A percentile compares a stretch with the other conserved stretches of the same genome.
Evolutionary conservation across 805 yeast genomes (phyloP).

Genomic region (Lipomyces oligophaga): DNA sequence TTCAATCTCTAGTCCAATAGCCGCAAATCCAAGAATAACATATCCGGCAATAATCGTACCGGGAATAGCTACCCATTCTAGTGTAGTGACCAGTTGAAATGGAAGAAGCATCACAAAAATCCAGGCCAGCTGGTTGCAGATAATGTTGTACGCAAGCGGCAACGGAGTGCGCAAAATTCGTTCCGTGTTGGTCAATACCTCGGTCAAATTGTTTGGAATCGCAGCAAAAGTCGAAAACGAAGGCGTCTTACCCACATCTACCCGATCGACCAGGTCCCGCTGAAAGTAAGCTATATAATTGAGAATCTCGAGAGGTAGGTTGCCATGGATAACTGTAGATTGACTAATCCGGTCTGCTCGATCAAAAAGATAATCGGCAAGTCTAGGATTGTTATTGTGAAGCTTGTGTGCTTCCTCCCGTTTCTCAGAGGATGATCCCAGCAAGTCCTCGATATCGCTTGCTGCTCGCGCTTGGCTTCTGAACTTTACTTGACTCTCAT

Average conservation of each 20-base stretch:
- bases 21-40: slow-evolving; percentile 28
- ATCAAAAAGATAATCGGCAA: slow-evolving; percentile 20
- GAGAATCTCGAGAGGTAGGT: slow-evolving; percentile 25
- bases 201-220: slow-evolving; percentile 5
- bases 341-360: slow-evolving; percentile 24
- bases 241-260: slow-evolving; percentile 1
- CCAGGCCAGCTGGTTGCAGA: slow-evolving; percentile 28
- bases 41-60: slow-evolving; percentile 26
- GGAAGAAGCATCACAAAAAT: slow-evolving; percentile 27
- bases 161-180: slow-evolving; percentile 28
- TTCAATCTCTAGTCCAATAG: slow-evolving; percentile 28
- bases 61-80: slow-evolving; percentile 28
- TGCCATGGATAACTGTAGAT: slow-evolving; percentile 26
- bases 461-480: no score
- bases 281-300: slow-evolving; percentile 18
- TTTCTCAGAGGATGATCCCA: not conserved
- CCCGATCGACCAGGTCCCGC: slow-evolving; percentile 19
- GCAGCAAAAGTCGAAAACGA: not conserved
- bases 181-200: slow-evolving; percentile 21
- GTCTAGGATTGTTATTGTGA: slow-evolving; percentile 10
- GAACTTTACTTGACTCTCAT: no score
- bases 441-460: no score
- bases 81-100: slow-evolving; percentile 22
- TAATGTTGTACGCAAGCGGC: slow-evolving; percentile 28
- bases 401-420: not conserved